Evolutionary conservation across 305 asterid genomes (phyloP).

Genomic region (Salvia sclarea): DNA sequence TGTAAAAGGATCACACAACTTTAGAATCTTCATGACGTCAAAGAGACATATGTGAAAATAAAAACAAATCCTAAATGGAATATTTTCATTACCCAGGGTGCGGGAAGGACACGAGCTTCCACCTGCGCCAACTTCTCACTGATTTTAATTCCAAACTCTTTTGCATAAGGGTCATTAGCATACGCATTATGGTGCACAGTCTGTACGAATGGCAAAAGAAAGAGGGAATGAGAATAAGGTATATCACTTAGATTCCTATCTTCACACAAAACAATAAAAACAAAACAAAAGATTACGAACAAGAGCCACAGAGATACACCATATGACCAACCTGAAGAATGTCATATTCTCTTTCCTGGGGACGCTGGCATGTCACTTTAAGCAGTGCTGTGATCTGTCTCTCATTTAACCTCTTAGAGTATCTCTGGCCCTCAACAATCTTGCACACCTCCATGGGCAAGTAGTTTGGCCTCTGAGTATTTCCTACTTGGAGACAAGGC

Average conservation of each 20-base stretch:
- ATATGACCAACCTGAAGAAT: constrained; percentile 60
- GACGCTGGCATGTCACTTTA: constrained; percentile 95
- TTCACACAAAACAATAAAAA: not conserved
- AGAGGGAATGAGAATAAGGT: not conserved
- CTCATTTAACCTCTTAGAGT: constrained; percentile 87
- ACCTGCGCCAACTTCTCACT: constrained; percentile 84
- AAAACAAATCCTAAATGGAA: not conserved
- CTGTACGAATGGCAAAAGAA: constrained; percentile 36
- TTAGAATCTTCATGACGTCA: not conserved
- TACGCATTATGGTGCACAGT: constrained; percentile 83
- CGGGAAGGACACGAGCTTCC: constrained; percentile 90
- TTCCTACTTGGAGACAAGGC: constrained; percentile 96
- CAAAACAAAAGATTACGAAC: not conserved
- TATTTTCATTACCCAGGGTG: constrained; percentile 72
- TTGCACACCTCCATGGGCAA: constrained; percentile 99
- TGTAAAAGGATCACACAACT: constrained; percentile 32
- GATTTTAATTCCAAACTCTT: constrained; percentile 88
- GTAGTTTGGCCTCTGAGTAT: constrained; percentile 77
- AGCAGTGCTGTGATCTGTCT: constrained; percentile 83
- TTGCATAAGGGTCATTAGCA: constrained; percentile 71
- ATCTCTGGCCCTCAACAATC: constrained; percentile 91
- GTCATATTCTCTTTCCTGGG: constrained; percentile 73
- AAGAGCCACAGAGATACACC: not conserved
- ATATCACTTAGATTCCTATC: not conserved
- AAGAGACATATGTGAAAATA: not conserved